Conservation (phyloP, 768 basidiomycete genomes). For the Mycena olivaceomarginata region DNA sequence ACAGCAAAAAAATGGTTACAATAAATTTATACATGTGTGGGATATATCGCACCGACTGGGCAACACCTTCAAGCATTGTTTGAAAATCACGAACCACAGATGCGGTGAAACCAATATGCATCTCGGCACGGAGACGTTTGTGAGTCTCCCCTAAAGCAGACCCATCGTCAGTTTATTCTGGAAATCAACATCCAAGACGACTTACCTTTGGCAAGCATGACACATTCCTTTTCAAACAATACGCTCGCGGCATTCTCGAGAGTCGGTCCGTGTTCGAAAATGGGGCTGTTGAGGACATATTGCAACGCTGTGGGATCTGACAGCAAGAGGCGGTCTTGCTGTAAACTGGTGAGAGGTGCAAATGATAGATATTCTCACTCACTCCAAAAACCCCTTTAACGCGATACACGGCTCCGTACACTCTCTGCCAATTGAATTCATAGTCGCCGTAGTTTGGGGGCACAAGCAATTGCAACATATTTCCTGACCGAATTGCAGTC, state of each 20-base stretch:
- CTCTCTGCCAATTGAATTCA: conserved; percentile 27
- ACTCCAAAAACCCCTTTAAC: conserved; percentile 28
- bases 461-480: conserved; percentile 19
- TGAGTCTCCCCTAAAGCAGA: background rate
- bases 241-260: background rate
- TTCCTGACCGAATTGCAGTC: conserved; percentile 8
- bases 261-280: conserved; percentile 1
- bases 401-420: conserved; percentile 6
- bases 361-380: background rate
- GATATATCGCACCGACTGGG: background rate
- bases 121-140: background rate
- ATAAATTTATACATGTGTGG: background rate
- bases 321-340: conserved; percentile 24
- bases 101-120: conserved; percentile 8
- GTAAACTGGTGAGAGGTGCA: background rate
- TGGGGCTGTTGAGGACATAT: conserved; percentile 7
- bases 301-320: conserved; percentile 26
- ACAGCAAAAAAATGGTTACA: background rate
- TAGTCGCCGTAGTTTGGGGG: conserved; percentile 15
- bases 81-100: background rate
- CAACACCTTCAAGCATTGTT: background rate
- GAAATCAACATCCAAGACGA: background rate
- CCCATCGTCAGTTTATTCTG: background rate
- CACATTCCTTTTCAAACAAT: background rate
- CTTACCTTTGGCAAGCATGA: background rate